Evolutionary conservation across 805 yeast species (phyloP).

Genomic region (Metschnikowia proteae): DNA sequence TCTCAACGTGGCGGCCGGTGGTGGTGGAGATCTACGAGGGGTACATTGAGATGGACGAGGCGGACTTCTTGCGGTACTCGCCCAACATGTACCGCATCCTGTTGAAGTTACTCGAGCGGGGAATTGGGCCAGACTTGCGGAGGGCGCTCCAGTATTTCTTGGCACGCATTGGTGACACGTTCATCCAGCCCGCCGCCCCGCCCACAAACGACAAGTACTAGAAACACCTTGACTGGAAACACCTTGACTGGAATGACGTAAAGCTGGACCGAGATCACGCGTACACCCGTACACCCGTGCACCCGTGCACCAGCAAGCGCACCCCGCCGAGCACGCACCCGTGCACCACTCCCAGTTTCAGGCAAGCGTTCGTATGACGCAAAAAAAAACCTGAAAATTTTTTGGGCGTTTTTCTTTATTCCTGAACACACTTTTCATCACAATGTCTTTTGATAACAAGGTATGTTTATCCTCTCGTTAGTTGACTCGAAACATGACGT

Average conservation of each 20-base stretch:
- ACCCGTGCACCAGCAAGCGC: slow-evolving; percentile 1
- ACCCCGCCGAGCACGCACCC: slow-evolving; percentile 7
- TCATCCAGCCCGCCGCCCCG: slow-evolving; percentile 16
- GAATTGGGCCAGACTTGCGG: slow-evolving; percentile 58
- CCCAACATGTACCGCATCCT: slow-evolving; percentile 60
- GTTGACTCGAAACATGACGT: neutral
- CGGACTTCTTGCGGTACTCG: slow-evolving; percentile 58
- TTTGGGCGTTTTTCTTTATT: slow-evolving; percentile 13
- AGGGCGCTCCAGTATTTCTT: slow-evolving; percentile 58
- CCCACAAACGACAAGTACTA: too few species aligned
- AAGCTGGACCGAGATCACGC: too few species aligned
- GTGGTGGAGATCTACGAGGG: slow-evolving; percentile 85
- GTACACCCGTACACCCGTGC: neutral
- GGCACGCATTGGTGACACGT: slow-evolving; percentile 45
- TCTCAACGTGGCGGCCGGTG: slow-evolving; percentile 87
- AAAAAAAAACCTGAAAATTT: slow-evolving; percentile 19
- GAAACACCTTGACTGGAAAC: too few species aligned
- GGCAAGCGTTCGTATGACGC: slow-evolving; percentile 18
- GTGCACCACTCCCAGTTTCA: slow-evolving; percentile 11
- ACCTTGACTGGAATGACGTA: too few species aligned
- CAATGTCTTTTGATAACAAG: slow-evolving; percentile 47
- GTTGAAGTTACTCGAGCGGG: slow-evolving; percentile 56
- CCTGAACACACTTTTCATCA: slow-evolving; percentile 4
- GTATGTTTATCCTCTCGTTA: slow-evolving; percentile 28
- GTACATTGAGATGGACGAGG: slow-evolving; percentile 68